Evolutionary conservation across 441 rosid species (phyloP).

Genomic region (Corymbia citriodora): DNA sequence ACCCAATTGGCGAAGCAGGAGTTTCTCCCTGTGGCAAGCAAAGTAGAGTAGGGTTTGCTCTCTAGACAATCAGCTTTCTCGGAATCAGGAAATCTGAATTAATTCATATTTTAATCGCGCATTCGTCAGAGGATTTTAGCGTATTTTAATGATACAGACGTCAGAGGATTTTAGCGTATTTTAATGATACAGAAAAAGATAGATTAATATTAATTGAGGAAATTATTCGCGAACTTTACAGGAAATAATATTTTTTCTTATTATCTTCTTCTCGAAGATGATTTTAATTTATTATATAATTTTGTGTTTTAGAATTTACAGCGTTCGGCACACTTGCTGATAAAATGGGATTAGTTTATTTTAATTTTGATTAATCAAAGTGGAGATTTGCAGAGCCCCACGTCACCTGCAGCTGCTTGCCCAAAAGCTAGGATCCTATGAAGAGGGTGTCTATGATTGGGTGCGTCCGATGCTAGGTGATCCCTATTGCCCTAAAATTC

Average conservation of each 20-base stretch:
- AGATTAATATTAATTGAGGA: background rate
- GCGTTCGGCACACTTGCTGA: background rate
- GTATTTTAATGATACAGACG: background rate
- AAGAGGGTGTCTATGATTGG: background rate
- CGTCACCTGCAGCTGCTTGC: conserved; percentile 4
- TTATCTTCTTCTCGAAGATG: background rate
- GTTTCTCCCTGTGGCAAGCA: background rate
- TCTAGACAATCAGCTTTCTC: conserved; percentile 28
- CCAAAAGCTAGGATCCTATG: conserved; percentile 21
- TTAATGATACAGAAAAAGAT: background rate
- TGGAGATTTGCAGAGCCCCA: background rate
- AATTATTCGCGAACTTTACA: background rate
- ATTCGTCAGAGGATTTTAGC: background rate
- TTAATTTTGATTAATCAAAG: background rate
- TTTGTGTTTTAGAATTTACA: background rate
- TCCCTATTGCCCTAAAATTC: background rate
- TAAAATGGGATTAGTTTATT: background rate
- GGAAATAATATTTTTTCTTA: background rate
- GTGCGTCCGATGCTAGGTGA: background rate
- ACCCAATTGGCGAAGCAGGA: background rate
- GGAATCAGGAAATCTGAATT: conserved; percentile 22
- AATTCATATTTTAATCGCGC: background rate
- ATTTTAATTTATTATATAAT: background rate
- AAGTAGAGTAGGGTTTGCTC: background rate
- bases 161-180: no score